A percentile compares a stretch with the other conserved stretches of the same genome.
Evolutionary conservation across 306 rosid genomes (phyloP).

Genomic region (Prunus kanzakura): DNA sequence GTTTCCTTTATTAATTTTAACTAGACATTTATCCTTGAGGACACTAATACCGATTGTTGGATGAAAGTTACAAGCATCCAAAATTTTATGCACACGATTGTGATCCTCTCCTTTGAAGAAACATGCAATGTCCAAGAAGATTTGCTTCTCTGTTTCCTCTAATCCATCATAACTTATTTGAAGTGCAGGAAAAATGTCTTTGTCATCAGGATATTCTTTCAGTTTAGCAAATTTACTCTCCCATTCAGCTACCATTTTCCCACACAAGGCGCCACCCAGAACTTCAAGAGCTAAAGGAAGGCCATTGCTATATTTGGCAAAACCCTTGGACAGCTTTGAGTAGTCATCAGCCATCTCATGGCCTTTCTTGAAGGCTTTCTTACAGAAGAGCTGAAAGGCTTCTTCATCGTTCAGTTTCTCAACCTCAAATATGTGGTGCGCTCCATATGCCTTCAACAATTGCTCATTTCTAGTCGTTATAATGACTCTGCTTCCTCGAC

Average conservation of each 20-base stretch:
- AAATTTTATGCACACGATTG: fast-evolving
- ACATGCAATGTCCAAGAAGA: too few species aligned
- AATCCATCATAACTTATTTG: too few species aligned
- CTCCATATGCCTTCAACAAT: too few species aligned
- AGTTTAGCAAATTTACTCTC: not conserved
- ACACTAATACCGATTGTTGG: not conserved
- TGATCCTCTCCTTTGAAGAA: too few species aligned
- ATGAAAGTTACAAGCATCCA: slow-evolving; percentile 2
- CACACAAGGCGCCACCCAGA: slow-evolving; percentile 1
- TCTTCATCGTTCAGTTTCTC: too few species aligned
- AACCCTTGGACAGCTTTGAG: not conserved
- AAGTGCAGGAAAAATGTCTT: not conserved
- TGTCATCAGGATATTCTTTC: not conserved
- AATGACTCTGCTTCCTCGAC: too few species aligned
- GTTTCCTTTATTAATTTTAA: not conserved
- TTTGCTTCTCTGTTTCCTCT: too few species aligned
- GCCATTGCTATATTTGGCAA: slow-evolving; percentile 9
- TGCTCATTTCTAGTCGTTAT: too few species aligned
- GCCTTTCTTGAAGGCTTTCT: too few species aligned
- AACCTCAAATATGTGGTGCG: too few species aligned
- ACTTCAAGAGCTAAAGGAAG: slow-evolving; percentile 22
- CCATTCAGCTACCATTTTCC: not conserved
- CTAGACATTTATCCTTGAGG: slow-evolving; percentile 13
- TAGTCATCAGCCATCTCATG: too few species aligned
- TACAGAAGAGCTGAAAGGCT: too few species aligned